Percentiles rank a stretch among this genome's conserved stretches.
Evolutionary conservation across 2,329 filamentous ascomycete species (phyloP).

Genomic region (Drechslerella coelobrocha): DNA sequence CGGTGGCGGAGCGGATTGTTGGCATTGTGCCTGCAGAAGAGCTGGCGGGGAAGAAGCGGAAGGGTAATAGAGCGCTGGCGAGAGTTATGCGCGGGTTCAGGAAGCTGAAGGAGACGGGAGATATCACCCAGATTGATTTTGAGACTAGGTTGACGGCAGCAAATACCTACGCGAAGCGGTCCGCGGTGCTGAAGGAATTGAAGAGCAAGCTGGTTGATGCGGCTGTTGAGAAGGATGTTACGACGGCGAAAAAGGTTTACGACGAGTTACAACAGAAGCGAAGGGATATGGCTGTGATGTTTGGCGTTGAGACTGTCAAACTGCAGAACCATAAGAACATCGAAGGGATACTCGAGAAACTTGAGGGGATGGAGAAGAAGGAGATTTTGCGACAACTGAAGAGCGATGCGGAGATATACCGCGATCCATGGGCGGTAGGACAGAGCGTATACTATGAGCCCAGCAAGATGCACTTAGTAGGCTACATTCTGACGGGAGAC

Average conservation of each 20-base stretch:
- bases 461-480: constrained; percentile 39
- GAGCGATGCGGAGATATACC: constrained; percentile 39
- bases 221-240: not conserved
- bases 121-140: constrained; percentile 15
- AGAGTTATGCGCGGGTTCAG: constrained; percentile 33
- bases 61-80: constrained; percentile 26
- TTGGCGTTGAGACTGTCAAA: constrained; percentile 28
- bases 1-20: constrained; percentile 23
- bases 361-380: constrained; percentile 17
- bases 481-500: constrained; percentile 38
- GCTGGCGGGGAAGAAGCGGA: constrained; percentile 1
- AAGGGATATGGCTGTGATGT: constrained; percentile 11
- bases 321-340: constrained; percentile 45
- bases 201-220: constrained; percentile 38
- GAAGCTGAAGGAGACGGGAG: constrained; percentile 28
- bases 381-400: constrained; percentile 21
- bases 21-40: constrained; percentile 22
- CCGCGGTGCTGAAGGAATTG: constrained; percentile 29
- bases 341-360: constrained; percentile 3
- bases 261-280: constrained; percentile 12
- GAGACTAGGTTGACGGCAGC: constrained; percentile 24
- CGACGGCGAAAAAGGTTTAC: constrained; percentile 22
- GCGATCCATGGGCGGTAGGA: constrained; percentile 40
- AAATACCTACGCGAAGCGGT: constrained; percentile 31
- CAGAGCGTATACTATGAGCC: constrained; percentile 19